Evolutionary conservation across 2,329 filamentous ascomycete genomes (phyloP).

Genomic region (Apiospora rasikravindrae): DNA sequence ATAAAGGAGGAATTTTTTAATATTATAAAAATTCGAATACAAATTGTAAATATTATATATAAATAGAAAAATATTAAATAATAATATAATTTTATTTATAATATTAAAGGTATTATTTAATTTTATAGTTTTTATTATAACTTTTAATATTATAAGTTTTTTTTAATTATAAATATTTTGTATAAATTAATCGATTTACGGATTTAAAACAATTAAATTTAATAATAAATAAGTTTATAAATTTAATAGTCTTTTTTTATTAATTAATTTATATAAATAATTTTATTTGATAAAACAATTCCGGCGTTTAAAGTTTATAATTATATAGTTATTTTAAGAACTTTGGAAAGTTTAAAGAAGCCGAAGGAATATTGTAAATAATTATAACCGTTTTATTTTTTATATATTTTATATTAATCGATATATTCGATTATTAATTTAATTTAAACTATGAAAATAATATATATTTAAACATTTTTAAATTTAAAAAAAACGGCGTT

Average conservation of each 20-base stretch:
- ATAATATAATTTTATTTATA: no score
- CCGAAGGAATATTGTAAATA: not conserved
- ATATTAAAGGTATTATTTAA: not conserved
- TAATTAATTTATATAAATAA: not conserved
- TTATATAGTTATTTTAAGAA: not conserved
- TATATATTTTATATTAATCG: not conserved
- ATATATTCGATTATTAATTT: not conserved
- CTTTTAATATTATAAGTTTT: not conserved
- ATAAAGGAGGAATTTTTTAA: not conserved
- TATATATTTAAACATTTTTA: not conserved
- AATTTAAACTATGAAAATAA: not conserved
- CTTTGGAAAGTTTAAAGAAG: not conserved
- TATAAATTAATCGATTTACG: not conserved
- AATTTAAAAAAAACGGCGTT: not conserved
- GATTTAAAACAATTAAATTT: not conserved
- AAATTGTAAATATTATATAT: not conserved
- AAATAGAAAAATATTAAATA: no score
- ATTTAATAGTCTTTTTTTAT: not conserved
- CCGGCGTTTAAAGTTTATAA: not conserved
- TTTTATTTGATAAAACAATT: not conserved
- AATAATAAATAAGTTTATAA: not conserved
- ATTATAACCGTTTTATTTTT: no score
- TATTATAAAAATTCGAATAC: no score
- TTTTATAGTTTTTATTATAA: not conserved
- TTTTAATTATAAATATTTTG: not conserved